A percentile compares a stretch with the other conserved stretches of the same genome.
These are phyloP conservation scores for Penicillium oxalicum DNA, from an alignment of 2,329 filamentous ascomycete genomes.

Conservation along the genomic window DNA sequence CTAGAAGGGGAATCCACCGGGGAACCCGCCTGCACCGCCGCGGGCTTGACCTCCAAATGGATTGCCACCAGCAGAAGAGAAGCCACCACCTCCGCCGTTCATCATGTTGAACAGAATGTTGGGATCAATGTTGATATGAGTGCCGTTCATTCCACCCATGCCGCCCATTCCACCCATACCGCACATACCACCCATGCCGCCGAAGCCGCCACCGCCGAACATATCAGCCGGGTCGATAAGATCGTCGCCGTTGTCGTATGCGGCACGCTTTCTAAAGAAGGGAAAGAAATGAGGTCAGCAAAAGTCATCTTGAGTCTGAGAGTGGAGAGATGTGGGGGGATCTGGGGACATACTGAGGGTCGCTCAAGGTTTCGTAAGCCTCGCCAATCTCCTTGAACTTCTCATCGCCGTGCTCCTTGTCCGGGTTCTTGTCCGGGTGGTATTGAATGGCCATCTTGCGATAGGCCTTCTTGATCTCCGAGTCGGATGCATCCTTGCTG, in stretches of 20 bases:
- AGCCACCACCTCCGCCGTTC: constrained; percentile 53
- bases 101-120: constrained; percentile 82
- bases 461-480: constrained; percentile 93
- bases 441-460: constrained; percentile 88
- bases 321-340: not conserved
- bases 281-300: constrained; percentile 2
- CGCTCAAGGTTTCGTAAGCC: constrained; percentile 91
- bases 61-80: constrained; percentile 48
- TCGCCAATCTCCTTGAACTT: constrained; percentile 98
- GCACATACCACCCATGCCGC: constrained; percentile 49
- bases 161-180: constrained; percentile 45
- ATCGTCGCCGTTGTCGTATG: constrained; percentile 90
- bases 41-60: constrained; percentile 34
- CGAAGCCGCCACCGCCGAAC: constrained; percentile 58
- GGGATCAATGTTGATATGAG: constrained; percentile 57
- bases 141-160: constrained; percentile 51
- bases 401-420: constrained; percentile 71
- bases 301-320: not conserved
- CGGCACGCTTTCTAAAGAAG: constrained; percentile 65
- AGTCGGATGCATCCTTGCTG: constrained; percentile 75
- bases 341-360: constrained; percentile 67
- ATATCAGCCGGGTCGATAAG: constrained; percentile 82
- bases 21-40: constrained; percentile 44
- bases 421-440: constrained; percentile 94
- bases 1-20: constrained; percentile 55